A percentile compares a stretch with the other conserved stretches of the same genome.
These are phyloP conservation scores for Yamadazyma dushanensis DNA, from an alignment of 1,139 yeast species.

Conservation along the genomic window DNA sequence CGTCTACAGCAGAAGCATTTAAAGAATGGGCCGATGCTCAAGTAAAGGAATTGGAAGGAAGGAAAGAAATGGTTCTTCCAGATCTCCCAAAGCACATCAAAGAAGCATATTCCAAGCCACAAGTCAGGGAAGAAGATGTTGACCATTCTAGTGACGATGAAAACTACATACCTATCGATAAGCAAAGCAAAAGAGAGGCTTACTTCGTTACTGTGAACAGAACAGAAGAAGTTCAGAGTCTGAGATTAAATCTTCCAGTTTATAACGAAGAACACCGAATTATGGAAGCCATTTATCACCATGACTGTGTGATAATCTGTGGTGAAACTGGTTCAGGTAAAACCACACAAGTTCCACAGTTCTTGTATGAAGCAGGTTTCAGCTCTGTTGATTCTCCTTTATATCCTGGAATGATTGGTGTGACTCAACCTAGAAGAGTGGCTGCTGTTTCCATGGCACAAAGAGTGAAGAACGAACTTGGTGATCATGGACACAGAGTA, in stretches of 20 bases:
- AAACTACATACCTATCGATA: conserved; percentile 56
- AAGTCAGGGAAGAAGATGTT: conserved; percentile 60
- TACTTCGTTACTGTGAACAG: conserved; percentile 70
- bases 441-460: conserved; percentile 98
- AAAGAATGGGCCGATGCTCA: conserved; percentile 64
- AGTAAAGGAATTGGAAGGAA: conserved; percentile 59
- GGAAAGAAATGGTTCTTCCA: conserved; percentile 50
- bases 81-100: conserved; percentile 51
- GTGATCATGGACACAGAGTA: conserved; percentile 73
- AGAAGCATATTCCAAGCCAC: conserved; percentile 39
- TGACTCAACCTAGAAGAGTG: conserved; percentile 97
- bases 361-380: conserved; percentile 84
- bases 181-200: conserved; percentile 57
- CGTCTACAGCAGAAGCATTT: conserved; percentile 45
- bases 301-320: conserved; percentile 87
- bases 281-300: conserved; percentile 94
- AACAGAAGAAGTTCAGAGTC: conserved; percentile 60
- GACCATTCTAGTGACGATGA: conserved; percentile 62
- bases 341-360: conserved; percentile 77
- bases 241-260: conserved; percentile 79
- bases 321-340: conserved; percentile 92
- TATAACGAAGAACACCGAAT: conserved; percentile 87
- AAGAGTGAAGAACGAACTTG: conserved; percentile 82
- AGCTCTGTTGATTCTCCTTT: conserved; percentile 60
- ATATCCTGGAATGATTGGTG: conserved; percentile 89